phyloP scores from a whole-genome alignment of 139 green algal genomes.

The Chlorella vulgaris region DNA sequence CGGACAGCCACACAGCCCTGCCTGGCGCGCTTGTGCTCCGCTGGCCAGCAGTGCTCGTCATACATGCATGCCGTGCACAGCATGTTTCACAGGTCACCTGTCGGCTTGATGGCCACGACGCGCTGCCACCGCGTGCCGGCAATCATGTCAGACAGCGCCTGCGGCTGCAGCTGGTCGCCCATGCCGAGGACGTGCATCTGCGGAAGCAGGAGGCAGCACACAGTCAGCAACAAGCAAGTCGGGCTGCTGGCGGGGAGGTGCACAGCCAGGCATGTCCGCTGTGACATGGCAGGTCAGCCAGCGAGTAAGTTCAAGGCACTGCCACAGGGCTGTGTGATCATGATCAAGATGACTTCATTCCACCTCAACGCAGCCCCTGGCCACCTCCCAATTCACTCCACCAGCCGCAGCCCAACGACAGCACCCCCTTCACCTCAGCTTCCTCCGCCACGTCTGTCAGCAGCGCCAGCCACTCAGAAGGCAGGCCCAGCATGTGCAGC shows the following conservation, averaged over 20 bases:
- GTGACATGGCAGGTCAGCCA: too few species aligned
- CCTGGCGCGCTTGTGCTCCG: too few species aligned
- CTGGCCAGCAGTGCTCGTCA: too few species aligned
- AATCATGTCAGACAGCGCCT: constrained; percentile 45
- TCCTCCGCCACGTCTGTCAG: constrained; percentile 44
- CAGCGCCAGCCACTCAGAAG: constrained; percentile 49
- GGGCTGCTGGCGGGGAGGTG: too few species aligned
- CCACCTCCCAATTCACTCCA: neutral
- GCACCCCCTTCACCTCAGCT: constrained; percentile 20
- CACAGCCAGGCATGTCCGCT: too few species aligned
- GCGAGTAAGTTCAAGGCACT: too few species aligned
- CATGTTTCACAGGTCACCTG: too few species aligned
- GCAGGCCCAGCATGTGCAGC: constrained; percentile 66
- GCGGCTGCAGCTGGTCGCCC: constrained; percentile 46
- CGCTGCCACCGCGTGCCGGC: constrained; percentile 36
- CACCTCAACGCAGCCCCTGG: too few species aligned
- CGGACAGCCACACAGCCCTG: too few species aligned
- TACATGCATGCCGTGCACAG: too few species aligned
- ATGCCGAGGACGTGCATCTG: constrained; percentile 57
- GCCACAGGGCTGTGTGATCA: neutral
- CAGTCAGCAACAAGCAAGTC: too few species aligned
- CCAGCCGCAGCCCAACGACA: neutral
- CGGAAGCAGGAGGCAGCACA: neutral
- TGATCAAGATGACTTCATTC: too few species aligned
- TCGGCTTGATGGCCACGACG: constrained; percentile 67